Base-by-base conservation (phyloP, 225 moss, liverwort and hornwort genomes). In the Marchantia polymorpha region DNA sequence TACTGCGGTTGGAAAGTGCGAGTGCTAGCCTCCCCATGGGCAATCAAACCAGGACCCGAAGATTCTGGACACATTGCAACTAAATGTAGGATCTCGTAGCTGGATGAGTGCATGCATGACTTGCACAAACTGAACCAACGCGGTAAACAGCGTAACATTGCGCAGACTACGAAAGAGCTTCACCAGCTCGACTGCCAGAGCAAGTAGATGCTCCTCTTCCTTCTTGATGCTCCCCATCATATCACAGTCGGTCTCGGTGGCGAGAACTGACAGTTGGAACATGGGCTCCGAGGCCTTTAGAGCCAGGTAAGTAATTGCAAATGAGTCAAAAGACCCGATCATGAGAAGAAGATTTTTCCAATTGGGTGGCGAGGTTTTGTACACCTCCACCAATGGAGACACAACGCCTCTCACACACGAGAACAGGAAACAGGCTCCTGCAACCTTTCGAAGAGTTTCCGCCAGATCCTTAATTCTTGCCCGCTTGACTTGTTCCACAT, bases 401-500 rank as follows among this genome's bases (percentile, higher is more conserved):
- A 96, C 76, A 17, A 96, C 63, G 48, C 94, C 94, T 84, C 94
- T 86, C 63, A 96, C 87, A 23, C 85, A 87, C 3, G 90, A 86
- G 59, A 91, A 87, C 53, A 87, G 77, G 59, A 91, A 80, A 81
- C 92, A 85, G 3, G 90, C 89, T 59, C 82, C 90, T 22, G 92
- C 88, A 82, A 89, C 94, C 83, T 96, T 94, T 80, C 81, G 79
- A 19, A 96, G 88, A 64, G 94, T 92, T 23, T 84, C 48, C 11
- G 87, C 89, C 66, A 96, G 84, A 77, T 96, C 96, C 83, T 87
- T 92, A 74, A 94, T 92, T 83, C 89, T 91, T 74, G 84, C 91
- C 15, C 96, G 92, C 86, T 96, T 96, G 72, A 88, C 91, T 85
- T 94, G 94, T 83, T 96, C 90, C 77, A 94, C 93, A 64, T 96